Evolutionary conservation across 805 yeast genomes (phyloP).

Genomic region (Candida pini): DNA sequence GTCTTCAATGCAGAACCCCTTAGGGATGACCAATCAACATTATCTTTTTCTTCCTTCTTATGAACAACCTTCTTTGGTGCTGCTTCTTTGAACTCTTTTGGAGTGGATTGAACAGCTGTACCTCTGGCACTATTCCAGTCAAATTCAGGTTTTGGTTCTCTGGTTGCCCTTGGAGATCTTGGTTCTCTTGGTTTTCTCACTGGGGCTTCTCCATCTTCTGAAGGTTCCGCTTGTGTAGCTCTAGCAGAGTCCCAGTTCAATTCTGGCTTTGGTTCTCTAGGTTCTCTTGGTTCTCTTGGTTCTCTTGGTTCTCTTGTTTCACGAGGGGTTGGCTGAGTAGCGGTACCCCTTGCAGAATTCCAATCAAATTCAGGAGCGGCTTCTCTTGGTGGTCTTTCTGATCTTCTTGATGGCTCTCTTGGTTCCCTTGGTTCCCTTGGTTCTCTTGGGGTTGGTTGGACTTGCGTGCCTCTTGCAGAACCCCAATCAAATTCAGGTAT

Average conservation of each 20-base stretch:
- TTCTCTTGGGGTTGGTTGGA: conserved; percentile 18
- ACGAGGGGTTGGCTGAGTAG: conserved; percentile 6
- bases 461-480: conserved; percentile 24
- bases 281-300: conserved; percentile 24
- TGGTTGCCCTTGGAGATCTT: conserved; percentile 37
- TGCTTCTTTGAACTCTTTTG: conserved; percentile 5
- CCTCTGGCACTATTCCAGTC: conserved; percentile 40
- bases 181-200: conserved; percentile 17
- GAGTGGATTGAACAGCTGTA: conserved; percentile 15
- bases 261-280: conserved; percentile 48
- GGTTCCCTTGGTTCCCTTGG: conserved; percentile 24
- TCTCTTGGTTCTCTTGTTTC: conserved; percentile 26
- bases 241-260: conserved; percentile 53
- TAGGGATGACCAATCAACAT: conserved; percentile 17
- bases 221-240: conserved; percentile 25
- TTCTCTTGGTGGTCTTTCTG: conserved; percentile 41
- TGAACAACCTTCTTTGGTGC: conserved; percentile 1
- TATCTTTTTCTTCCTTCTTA: conserved; percentile 8
- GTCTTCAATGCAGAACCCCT: conserved; percentile 21
- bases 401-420: conserved; percentile 10
- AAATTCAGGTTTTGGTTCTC: conserved; percentile 32
- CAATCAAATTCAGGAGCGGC: conserved; percentile 15
- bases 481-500: conserved; percentile 52
- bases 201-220: conserved; percentile 18
- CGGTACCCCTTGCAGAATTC: conserved; percentile 9